Evolutionary conservation across 768 basidiomycete species (phyloP), one percentile per base, ranked within the genome.

Genomic region (Leccinellum luteum): DNA sequence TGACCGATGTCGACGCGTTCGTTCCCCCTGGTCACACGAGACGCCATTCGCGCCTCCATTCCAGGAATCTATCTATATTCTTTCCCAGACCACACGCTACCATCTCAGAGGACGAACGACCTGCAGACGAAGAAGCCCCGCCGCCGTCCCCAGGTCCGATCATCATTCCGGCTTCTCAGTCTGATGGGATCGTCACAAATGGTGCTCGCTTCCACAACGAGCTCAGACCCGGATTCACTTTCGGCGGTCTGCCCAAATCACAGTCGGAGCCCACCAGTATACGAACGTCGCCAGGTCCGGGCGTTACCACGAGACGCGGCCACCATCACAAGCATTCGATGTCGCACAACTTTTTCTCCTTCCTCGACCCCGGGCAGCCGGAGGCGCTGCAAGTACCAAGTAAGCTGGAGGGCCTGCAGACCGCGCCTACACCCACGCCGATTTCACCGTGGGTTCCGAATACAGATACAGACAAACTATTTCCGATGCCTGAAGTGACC

Each of bases 331-430:
- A 94, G 72, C 94, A 96, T 71, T 96, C 93, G 0, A 73, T 94
- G 12, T 96, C 94, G 1, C 94, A 97, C 70, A 93, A 92, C 66
- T 94, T 97, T 74, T 96, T 96, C 74, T 94, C 93, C 0, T 97
- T 97, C 69, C 86, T 98, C 44, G 93, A 95, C 63, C 93, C 93
- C 1, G 85, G 85, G 8, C 62, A 58, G n/a, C n/a, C n/a, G n/a
- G n/a, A n/a, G n/a, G n/a, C n/a, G 2, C 32, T 60, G 14, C 35
- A 58, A 27, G 51, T 59, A n/a, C 27, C 63, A 63, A 49, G 50
- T 60, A 61, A 59, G 48, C 47, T 58, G 60, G 53, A 71, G n/a
- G 75, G 80, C 28, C 66, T 85, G 21, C 82, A 82, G 54, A 83
- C 84, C 0, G 76, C 80, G 59, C 85, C 86, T 0, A 82, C 85